Conservation (phyloP, 176 grass and related monocot genomes). For the Musa schizocarpa region DNA sequence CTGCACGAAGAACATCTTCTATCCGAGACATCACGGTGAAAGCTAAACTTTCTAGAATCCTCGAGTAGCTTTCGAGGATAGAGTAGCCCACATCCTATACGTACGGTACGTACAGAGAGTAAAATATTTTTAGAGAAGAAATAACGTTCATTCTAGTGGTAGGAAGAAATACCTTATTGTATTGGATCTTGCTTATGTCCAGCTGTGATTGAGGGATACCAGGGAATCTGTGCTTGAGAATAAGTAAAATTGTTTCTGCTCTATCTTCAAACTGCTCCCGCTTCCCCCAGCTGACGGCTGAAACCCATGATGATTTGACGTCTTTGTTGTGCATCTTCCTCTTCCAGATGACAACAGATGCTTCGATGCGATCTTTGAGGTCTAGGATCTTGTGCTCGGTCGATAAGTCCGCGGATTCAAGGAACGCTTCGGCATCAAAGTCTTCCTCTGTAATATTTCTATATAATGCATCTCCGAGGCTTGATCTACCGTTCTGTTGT, state of each 20-base stretch:
- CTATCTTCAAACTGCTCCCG: constrained; percentile 95
- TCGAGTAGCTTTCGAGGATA: constrained; percentile 83
- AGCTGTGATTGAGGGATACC: constrained; percentile 80
- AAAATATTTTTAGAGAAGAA: background rate
- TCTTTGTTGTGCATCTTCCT: constrained; percentile 97
- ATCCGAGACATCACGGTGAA: constrained; percentile 79
- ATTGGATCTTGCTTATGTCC: constrained; percentile 88
- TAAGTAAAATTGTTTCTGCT: constrained; percentile 84
- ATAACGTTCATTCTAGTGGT: too few species aligned
- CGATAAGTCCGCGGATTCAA: constrained; percentile 69
- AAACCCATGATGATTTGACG: constrained; percentile 75
- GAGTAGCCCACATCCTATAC: constrained; percentile 76
- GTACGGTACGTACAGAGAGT: background rate
- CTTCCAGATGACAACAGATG: constrained; percentile 94
- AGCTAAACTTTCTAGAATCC: constrained; percentile 83
- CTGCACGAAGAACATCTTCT: constrained; percentile 74
- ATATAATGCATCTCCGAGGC: constrained; percentile 87
- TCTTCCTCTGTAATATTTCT: constrained; percentile 67
- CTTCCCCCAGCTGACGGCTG: constrained; percentile 71
- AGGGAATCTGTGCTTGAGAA: constrained; percentile 89
- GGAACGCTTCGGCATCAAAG: constrained; percentile 81
- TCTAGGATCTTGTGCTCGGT: constrained; percentile 96
- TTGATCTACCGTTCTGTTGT: constrained; percentile 75
- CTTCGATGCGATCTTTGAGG: constrained; percentile 95
- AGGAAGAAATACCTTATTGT: constrained; percentile 49